Evolutionary conservation across 2,329 filamentous ascomycete species (phyloP).

Genomic region (Ophiostoma himal-ulmi): DNA sequence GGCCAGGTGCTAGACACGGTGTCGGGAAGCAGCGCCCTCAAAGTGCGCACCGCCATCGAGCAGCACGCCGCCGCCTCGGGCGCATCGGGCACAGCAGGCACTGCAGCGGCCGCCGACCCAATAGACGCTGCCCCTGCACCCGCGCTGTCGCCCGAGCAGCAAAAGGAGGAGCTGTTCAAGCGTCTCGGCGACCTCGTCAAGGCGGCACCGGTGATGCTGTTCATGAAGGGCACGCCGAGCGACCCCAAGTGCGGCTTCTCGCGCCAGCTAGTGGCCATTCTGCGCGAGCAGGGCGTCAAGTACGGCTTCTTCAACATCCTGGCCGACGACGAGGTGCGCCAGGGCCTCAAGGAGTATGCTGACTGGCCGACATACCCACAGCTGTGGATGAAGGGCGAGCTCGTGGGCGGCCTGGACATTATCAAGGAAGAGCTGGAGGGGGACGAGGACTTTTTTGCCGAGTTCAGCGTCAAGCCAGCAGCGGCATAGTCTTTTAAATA

Average conservation of each 20-base stretch:
- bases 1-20: constrained; percentile 75
- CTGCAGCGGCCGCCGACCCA: constrained; percentile 34
- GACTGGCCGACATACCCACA: constrained; percentile 99
- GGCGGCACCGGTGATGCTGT: constrained; percentile 95
- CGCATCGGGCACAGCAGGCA: constrained; percentile 33
- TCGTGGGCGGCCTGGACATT: constrained; percentile 92
- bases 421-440: constrained; percentile 91
- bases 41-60: constrained; percentile 81
- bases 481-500: background rate
- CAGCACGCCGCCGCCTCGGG: constrained; percentile 51
- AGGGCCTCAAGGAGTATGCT: constrained; percentile 94
- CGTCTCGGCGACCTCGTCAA: constrained; percentile 80
- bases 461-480: constrained; percentile 53
- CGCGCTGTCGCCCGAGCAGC: constrained; percentile 47
- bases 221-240: constrained; percentile 99
- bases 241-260: constrained; percentile 95
- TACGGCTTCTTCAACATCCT: constrained; percentile 99
- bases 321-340: constrained; percentile 92
- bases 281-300: constrained; percentile 84
- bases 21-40: constrained; percentile 81
- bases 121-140: constrained; percentile 31
- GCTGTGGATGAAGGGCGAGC: constrained; percentile 82
- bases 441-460: constrained; percentile 73
- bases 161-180: constrained; percentile 79
- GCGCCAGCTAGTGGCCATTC: constrained; percentile 75